phyloP scores from a whole-genome alignment of 2,329 filamentous ascomycete genomes.

The Pseudogymnoascus sp. region DNA sequence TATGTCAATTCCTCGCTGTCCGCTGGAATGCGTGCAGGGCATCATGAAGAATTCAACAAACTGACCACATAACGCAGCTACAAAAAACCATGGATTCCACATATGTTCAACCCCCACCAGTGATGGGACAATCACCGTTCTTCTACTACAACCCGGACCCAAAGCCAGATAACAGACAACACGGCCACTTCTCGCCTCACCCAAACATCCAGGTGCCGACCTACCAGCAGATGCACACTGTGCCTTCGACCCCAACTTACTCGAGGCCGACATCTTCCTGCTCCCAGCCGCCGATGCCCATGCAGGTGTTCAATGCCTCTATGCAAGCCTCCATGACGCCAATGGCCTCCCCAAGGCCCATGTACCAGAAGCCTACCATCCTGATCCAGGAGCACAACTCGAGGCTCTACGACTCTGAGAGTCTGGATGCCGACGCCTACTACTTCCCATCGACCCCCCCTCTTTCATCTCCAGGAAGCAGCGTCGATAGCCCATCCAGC shows the following conservation, averaged over 20 bases:
- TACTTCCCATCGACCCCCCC: slow-evolving; percentile 82
- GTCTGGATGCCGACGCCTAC: slow-evolving; percentile 50
- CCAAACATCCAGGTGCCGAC: slow-evolving; percentile 43
- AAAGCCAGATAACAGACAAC: slow-evolving; percentile 62
- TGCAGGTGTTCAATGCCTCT: slow-evolving; percentile 22
- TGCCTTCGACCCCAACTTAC: slow-evolving; percentile 56
- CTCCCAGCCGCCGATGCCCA: slow-evolving; percentile 45
- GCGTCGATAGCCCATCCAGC: slow-evolving; percentile 75
- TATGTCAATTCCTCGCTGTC: slow-evolving; percentile 13
- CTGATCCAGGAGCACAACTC: slow-evolving; percentile 49
- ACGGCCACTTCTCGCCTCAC: slow-evolving; percentile 65
- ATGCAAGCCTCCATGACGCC: slow-evolving; percentile 52
- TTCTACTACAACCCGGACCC: slow-evolving; percentile 82
- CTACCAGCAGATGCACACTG: slow-evolving; percentile 45
- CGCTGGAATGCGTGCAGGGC: slow-evolving; percentile 16
- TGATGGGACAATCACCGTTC: slow-evolving; percentile 67
- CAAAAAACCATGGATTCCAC: slow-evolving; percentile 25
- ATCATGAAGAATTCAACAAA: slow-evolving; percentile 13
- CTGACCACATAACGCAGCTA: slow-evolving; percentile 18
- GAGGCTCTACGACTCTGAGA: slow-evolving; percentile 64
- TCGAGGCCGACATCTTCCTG: slow-evolving; percentile 57
- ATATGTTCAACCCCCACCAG: slow-evolving; percentile 33
- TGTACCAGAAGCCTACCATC: slow-evolving; percentile 68
- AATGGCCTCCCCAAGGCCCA: slow-evolving; percentile 64
- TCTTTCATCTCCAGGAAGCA: slow-evolving; percentile 76